Base-by-base conservation (phyloP, 352 stramenopile species). In the Phytophthora sojae region DNA sequence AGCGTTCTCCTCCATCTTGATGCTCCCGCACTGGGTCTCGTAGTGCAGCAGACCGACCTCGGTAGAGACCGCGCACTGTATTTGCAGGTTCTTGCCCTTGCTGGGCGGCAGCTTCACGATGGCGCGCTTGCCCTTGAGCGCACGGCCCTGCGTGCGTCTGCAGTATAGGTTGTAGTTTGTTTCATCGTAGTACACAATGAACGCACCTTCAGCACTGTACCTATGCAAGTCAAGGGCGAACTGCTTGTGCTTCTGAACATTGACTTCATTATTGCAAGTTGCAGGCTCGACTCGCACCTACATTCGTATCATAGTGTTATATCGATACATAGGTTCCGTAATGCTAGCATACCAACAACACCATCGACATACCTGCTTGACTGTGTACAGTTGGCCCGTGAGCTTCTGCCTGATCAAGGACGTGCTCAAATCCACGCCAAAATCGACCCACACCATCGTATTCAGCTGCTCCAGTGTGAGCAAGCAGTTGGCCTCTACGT, bases 1-100 rank as follows among this genome's bases (percentile, higher is more conserved):
- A 2, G 45, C 58, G 21, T 64, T 64, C 1, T 26, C n/a, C 17
- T 56, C n/a, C 58, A 64, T 64, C 6, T 32, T 21, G 30, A 64
- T 35, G 47, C 56, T 62, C 4, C 42, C 56, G 14, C 25, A 14
- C 56, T 55, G 7, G 0, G 17, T 9, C 3, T 6, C 14, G 21
- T 65, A 57, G 32, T 57, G n/a, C 9, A 57, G 26, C 19, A 65
- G 14, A 0, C 58, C 58, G 0, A 52, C 14, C 21, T 50, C 58
- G 5, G 49, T 35, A 12, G 47, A 65, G 2, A 52, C 58, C 0
- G 58, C 58, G 4, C 49, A 57, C 30, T 64, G 57, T 12, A 57
- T 1, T 19, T 64, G 57, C 0, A 58, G 58, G 25, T 57, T 65
- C 3, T 9, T 12, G 2, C 45, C 58, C 29, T 65, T 65, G 17